These are phyloP conservation scores for Podospora sp. DNA, from an alignment of 495 filamentous ascomycete species.

Conservation along the genomic window DNA sequence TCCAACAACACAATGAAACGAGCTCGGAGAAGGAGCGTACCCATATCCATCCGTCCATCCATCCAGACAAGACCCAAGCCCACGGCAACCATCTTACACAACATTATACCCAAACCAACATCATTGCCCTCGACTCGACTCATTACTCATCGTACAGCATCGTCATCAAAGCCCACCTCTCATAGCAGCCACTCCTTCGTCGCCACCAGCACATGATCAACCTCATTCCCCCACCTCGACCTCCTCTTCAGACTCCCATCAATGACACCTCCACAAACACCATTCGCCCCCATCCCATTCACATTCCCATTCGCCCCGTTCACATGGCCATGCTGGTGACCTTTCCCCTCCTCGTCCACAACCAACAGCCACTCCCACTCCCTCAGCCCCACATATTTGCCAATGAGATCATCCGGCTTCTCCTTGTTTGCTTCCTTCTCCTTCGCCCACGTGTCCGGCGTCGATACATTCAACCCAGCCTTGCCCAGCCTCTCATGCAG, in stretches of 20 bases:
- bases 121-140: background rate
- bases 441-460: constrained; percentile 28
- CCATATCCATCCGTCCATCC: constrained; percentile 2
- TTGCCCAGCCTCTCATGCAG: constrained; percentile 21
- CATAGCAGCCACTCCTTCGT: constrained; percentile 23
- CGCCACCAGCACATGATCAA: constrained; percentile 25
- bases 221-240: constrained; percentile 6
- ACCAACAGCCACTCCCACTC: constrained; percentile 29
- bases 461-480: constrained; percentile 14
- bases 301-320: background rate
- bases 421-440: constrained; percentile 14
- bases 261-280: too few species aligned
- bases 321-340: constrained; percentile 1
- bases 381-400: constrained; percentile 27
- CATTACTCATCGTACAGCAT: background rate
- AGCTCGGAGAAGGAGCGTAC: background rate
- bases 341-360: background rate
- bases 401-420: constrained; percentile 31
- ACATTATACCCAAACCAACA: background rate
- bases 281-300: background rate
- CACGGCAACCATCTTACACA: background rate
- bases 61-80: background rate
- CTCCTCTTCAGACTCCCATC: constrained; percentile 3
- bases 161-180: background rate
- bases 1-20: background rate